These are phyloP conservation scores for Spergularia marina DNA, from an alignment of 148 eudicot species.

Conservation along the genomic window DNA sequence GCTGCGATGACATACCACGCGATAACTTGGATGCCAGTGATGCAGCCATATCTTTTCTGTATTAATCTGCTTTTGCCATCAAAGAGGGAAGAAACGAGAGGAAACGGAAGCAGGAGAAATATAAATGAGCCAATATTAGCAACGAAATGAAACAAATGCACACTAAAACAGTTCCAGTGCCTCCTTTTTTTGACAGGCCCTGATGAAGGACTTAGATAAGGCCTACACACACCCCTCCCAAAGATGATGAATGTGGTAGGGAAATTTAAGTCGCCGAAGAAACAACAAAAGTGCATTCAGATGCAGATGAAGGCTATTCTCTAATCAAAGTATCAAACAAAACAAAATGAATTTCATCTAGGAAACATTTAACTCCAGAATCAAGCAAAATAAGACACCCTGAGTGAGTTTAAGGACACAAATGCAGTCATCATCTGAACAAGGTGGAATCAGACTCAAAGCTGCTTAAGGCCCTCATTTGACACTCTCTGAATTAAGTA, in stretches of 20 bases:
- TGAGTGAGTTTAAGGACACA: background rate
- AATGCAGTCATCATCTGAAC: background rate
- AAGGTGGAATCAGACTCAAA: background rate
- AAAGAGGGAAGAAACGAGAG: background rate
- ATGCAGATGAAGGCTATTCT: no score
- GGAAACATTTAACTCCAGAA: background rate
- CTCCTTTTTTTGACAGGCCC: background rate
- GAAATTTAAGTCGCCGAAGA: no score
- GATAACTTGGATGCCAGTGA: constrained; percentile 30
- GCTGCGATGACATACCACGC: constrained; percentile 11
- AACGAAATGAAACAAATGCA: background rate
- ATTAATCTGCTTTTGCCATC: background rate
- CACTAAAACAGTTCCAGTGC: background rate
- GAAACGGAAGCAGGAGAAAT: background rate
- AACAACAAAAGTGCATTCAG: no score
- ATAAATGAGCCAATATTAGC: background rate
- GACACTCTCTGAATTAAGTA: no score
- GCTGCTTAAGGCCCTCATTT: no score
- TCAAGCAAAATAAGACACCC: background rate
- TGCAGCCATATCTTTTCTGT: constrained; percentile 25
- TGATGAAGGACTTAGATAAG: no score
- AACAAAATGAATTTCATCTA: no score
- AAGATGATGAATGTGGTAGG: no score
- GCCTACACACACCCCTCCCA: no score
- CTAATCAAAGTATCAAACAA: no score